A percentile compares a stretch with the other conserved stretches of the same genome.
Conservation (phyloP, 2,329 filamentous ascomycete genomes). For the Sordariomycetes sp. region DNA sequence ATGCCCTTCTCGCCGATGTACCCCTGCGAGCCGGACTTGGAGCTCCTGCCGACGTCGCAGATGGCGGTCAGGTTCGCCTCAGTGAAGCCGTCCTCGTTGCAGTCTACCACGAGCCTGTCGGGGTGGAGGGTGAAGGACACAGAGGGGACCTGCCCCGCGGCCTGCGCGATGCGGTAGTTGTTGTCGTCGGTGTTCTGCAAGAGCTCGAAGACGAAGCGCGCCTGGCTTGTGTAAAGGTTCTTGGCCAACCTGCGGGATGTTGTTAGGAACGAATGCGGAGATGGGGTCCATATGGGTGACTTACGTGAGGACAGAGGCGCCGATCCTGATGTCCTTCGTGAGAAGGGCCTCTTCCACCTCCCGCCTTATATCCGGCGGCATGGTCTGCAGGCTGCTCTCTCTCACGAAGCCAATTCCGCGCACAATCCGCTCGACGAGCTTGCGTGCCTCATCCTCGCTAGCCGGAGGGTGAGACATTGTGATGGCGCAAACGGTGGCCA, state of each 20-base stretch:
- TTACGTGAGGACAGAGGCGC: background rate
- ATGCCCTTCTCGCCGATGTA: slow-evolving; percentile 42
- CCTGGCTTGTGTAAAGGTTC: slow-evolving; percentile 28
- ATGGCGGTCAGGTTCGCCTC: slow-evolving; percentile 30
- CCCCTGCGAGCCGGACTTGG: slow-evolving; percentile 26
- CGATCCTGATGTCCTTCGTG: background rate
- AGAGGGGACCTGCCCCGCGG: slow-evolving; percentile 13
- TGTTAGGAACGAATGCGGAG: background rate
- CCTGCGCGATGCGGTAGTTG: slow-evolving; percentile 17
- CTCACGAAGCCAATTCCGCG: background rate
- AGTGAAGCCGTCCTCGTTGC: slow-evolving; percentile 38
- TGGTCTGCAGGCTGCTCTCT: slow-evolving; percentile 1
- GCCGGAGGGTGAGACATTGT: background rate
- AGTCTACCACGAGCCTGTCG: slow-evolving; percentile 30
- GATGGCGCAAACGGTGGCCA: background rate
- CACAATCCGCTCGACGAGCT: background rate
- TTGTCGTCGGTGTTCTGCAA: slow-evolving; percentile 47
- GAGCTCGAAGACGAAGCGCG: slow-evolving; percentile 40
- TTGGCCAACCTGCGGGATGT: slow-evolving; percentile 22
- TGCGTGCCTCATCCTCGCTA: background rate
- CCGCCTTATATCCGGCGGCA: background rate
- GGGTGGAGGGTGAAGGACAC: slow-evolving; percentile 23
- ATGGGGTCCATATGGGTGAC: background rate
- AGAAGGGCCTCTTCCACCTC: slow-evolving; percentile 1
- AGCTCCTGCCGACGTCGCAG: slow-evolving; percentile 32